Evolutionary conservation across 2,329 filamentous ascomycete species (phyloP).

Genomic region (Botryosphaeria dothidea): DNA sequence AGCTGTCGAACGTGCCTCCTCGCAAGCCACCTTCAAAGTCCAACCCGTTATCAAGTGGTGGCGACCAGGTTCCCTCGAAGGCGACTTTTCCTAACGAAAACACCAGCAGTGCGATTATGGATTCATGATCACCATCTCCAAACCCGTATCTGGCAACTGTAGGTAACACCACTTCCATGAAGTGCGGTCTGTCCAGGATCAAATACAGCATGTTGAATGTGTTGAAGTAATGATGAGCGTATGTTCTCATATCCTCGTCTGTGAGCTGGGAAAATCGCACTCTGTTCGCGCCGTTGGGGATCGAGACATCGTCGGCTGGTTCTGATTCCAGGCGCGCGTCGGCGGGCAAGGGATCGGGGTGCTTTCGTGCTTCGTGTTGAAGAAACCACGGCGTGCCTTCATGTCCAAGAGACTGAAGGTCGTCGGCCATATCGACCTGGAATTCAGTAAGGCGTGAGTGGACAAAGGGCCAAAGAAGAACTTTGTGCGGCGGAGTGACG

Average conservation of each 20-base stretch:
- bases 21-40: conserved; percentile 50
- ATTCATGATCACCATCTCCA: conserved; percentile 49
- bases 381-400: conserved; percentile 21
- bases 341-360: conserved; percentile 14
- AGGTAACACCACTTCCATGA: conserved; percentile 9
- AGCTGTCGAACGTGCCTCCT: conserved; percentile 51
- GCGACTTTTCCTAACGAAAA: conserved; percentile 62
- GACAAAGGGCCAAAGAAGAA: conserved; percentile 24
- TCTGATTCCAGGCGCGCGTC: conserved; percentile 24
- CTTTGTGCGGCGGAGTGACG: conserved; percentile 24
- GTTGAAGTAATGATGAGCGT: conserved; percentile 18
- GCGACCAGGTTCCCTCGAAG: conserved; percentile 51
- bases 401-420: conserved; percentile 14
- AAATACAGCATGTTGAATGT: conserved; percentile 21
- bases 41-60: conserved; percentile 47
- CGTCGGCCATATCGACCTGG: conserved; percentile 8
- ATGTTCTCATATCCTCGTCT: conserved; percentile 19
- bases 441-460: conserved; percentile 12
- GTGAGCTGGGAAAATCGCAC: conserved; percentile 15
- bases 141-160: conserved; percentile 51
- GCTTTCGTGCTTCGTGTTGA: conserved; percentile 12
- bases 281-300: neutral
- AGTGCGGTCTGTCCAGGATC: conserved; percentile 18
- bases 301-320: neutral
- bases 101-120: conserved; percentile 58